Base-by-base conservation (phyloP, 2,329 filamentous ascomycete species). In the Diaporthe citri region DNA sequence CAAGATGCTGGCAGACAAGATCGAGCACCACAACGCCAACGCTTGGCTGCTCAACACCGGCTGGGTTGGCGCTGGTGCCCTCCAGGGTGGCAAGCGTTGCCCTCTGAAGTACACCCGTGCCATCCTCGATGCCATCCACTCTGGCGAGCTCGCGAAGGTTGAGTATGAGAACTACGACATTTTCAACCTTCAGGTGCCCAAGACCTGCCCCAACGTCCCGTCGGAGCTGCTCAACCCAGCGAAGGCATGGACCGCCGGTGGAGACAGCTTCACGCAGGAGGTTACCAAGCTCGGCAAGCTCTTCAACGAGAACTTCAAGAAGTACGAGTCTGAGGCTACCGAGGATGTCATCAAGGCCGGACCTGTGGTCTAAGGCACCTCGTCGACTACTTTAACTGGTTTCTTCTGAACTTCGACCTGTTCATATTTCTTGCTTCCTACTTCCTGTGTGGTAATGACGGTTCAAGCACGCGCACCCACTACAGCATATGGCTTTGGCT, bases 21-120 rank as follows among this genome's bases (percentile, higher is more conserved):
- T 99, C 83, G 91, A 96, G 82, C 85, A 95, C 80, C 95, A 99
- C 93, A 94, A 95, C 82, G 93, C 95, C 87, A 97, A 98, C 85
- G 97, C 96, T 81, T 99, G 97, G 97, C 90, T 99, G 80, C 93
- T 99, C 86, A 98, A 98, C 93, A 98, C 96, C 81, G 96, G 96
- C 80, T 98, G 96, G 96, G 95, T 97, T 83, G 96, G 96, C 83
- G 96, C 96, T 81, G 95, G 95, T 82, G 94, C 94, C 82, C 92
- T 93, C 81, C 97, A 95, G 82, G 96, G 96, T 79, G 96, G 96
- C 85, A 97, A 97, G 92, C 94, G 96, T 80, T 98, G 96, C 91
- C 96, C 96, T 55, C 91, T 98, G 85, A 98, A 98, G 89, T 99
- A 98, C 90, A 99, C 97, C 52, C 96, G 97, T 82, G 96, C 97